Evolutionary conservation across 2,329 filamentous ascomycete genomes (phyloP).

Genomic region (Cladosporium colombiae): DNA sequence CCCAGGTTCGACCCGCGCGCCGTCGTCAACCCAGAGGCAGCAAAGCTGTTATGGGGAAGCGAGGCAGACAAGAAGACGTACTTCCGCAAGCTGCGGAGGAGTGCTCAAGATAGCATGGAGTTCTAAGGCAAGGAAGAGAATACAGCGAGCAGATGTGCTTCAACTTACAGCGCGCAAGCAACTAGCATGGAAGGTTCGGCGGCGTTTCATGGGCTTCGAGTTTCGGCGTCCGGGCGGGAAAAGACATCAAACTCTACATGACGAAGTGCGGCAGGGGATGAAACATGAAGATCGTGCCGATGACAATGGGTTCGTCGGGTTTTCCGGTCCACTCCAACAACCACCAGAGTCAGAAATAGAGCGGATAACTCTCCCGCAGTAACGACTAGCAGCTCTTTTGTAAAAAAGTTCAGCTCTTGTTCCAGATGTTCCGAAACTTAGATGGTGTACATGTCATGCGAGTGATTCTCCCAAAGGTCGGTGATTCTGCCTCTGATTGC

Average conservation of each 20-base stretch:
- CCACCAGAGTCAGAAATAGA: neutral
- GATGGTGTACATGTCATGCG: neutral
- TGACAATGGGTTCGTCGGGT: neutral
- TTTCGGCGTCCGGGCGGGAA: neutral
- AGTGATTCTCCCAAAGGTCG: neutral
- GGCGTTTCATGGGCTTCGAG: neutral
- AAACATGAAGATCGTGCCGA: neutral
- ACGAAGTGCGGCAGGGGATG: neutral
- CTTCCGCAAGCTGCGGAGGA: constrained; percentile 75
- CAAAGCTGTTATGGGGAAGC: constrained; percentile 82
- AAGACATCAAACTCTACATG: neutral
- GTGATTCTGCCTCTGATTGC: neutral
- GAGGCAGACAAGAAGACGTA: constrained; percentile 80
- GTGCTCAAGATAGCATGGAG: constrained; percentile 62
- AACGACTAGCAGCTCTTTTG: neutral
- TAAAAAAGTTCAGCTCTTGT: neutral
- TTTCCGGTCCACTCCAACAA: neutral
- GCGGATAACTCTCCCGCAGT: neutral
- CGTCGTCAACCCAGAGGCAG: constrained; percentile 81
- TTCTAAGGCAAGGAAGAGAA: constrained; percentile 17
- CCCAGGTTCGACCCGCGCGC: constrained; percentile 89
- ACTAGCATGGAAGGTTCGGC: neutral
- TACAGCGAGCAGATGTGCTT: neutral
- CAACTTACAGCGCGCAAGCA: neutral
- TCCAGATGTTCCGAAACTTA: neutral